Evolutionary conservation across 257 asterid genomes (phyloP).

Genomic region (Solanum rostratum): DNA sequence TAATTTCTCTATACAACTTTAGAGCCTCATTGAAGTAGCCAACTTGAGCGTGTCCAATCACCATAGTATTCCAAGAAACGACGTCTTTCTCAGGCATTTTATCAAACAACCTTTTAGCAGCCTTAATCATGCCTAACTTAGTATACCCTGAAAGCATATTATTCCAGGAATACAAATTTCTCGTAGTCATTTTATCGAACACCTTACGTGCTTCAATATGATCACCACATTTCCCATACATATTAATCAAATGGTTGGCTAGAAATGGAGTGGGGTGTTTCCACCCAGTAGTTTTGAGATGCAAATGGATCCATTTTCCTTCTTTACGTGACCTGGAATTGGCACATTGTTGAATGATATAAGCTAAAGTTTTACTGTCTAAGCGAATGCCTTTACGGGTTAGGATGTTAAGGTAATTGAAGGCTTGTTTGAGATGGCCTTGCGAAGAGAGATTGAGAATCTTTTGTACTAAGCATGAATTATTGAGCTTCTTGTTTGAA

Average conservation of each 20-base stretch:
- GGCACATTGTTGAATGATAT: constrained; percentile 44
- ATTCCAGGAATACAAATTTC: constrained; percentile 82
- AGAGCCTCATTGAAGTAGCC: constrained; percentile 46
- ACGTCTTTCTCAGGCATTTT: constrained; percentile 62
- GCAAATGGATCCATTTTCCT: constrained; percentile 50
- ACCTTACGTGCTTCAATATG: constrained; percentile 54
- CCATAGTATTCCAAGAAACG: constrained; percentile 78
- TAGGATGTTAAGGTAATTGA: constrained; percentile 32
- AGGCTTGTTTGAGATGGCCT: constrained; percentile 51
- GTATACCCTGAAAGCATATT: constrained; percentile 72
- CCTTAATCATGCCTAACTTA: constrained; percentile 40
- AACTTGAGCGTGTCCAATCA: constrained; percentile 40
- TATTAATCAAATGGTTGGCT: constrained; percentile 52
- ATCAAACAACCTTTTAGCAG: constrained; percentile 52
- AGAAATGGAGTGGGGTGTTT: constrained; percentile 42
- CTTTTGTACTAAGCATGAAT: constrained; percentile 34
- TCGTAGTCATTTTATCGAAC: constrained; percentile 50
- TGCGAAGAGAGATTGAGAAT: constrained; percentile 29
- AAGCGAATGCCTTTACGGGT: constrained; percentile 45
- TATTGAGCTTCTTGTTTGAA: constrained; percentile 7
- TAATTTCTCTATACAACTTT: constrained; percentile 33
- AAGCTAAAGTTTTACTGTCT: constrained; percentile 30
- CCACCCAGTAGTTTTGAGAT: constrained; percentile 42
- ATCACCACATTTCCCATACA: constrained; percentile 65
- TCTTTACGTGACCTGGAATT: constrained; percentile 22